phyloP scores from a whole-genome alignment of 2,329 filamentous ascomycete species.

The Beauveria australis region DNA sequence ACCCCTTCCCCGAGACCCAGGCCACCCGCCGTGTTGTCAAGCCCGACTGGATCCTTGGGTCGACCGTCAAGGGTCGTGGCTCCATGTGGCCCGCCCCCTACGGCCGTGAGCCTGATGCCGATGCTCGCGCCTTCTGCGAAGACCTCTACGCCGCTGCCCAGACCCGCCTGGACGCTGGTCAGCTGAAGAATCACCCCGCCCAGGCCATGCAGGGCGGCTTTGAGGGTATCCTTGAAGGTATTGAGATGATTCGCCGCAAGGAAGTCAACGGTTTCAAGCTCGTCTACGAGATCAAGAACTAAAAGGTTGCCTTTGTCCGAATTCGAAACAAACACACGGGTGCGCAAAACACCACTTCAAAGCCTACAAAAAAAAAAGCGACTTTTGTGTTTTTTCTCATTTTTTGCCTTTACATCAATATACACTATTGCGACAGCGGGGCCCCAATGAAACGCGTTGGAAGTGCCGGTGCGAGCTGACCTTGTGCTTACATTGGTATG shows the following conservation, averaged over 20 bases:
- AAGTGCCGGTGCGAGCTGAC: neutral
- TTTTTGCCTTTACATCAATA: neutral
- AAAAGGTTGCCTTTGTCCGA: neutral
- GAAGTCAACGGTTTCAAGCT: conserved; percentile 33
- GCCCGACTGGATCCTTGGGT: conserved; percentile 21
- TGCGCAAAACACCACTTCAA: neutral
- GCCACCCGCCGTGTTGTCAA: conserved; percentile 14
- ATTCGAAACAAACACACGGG: neutral
- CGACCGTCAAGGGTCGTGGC: conserved; percentile 19
- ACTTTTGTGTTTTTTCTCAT: neutral
- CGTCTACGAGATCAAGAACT: conserved; percentile 23
- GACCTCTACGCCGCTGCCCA: conserved; percentile 9
- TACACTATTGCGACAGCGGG: neutral
- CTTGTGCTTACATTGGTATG: conserved; percentile 5
- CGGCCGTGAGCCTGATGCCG: conserved; percentile 6
- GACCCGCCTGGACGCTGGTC: conserved; percentile 10
- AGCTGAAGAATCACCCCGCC: conserved; percentile 13
- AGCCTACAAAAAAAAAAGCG: conserved; percentile 3
- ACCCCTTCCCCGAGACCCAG: conserved; percentile 21
- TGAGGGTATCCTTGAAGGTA: conserved; percentile 24
- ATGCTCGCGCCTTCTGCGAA: conserved; percentile 9
- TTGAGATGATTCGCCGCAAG: conserved; percentile 23
- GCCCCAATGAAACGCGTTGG: neutral
- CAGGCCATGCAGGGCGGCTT: conserved; percentile 18
- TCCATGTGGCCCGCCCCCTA: conserved; percentile 18